phyloP scores from a whole-genome alignment of 768 basidiomycete genomes.

The Tricholoma matsutake region DNA sequence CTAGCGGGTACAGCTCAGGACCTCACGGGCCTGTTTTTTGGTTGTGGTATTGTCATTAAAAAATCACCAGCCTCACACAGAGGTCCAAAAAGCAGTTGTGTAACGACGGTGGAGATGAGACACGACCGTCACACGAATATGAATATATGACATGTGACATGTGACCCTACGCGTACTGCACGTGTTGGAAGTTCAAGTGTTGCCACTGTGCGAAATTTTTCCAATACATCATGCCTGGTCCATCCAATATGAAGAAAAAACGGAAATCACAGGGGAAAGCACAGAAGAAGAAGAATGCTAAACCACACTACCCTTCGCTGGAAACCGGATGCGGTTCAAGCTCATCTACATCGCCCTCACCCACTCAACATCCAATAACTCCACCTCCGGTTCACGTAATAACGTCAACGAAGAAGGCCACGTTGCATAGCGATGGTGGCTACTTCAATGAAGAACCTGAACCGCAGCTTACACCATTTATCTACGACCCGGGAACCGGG shows the following conservation, averaged over 20 bases:
- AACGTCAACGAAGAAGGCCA: neutral
- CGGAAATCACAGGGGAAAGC: constrained; percentile 37
- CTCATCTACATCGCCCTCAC: constrained; percentile 17
- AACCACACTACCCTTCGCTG: constrained; percentile 10
- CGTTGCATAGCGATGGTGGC: neutral
- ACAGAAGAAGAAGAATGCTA: constrained; percentile 31
- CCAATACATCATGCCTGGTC: constrained; percentile 53
- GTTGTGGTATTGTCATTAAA: too few species aligned
- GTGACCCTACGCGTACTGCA: neutral
- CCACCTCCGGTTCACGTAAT: constrained; percentile 3
- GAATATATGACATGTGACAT: neutral
- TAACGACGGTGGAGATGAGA: too few species aligned
- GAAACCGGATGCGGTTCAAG: constrained; percentile 8
- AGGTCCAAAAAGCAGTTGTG: too few species aligned
- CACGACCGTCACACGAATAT: too few species aligned
- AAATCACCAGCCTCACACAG: too few species aligned
- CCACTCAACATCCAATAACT: constrained; percentile 16
- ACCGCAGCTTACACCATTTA: constrained; percentile 49
- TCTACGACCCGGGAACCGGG: constrained; percentile 77
- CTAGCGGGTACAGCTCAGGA: too few species aligned
- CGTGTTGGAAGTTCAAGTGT: neutral
- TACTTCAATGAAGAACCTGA: constrained; percentile 15
- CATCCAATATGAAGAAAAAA: constrained; percentile 51
- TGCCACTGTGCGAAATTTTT: neutral
- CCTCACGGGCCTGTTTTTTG: too few species aligned